phyloP scores from a whole-genome alignment of 1,284 basidiomycete species.

The Malassezia pachydermatis region DNA sequence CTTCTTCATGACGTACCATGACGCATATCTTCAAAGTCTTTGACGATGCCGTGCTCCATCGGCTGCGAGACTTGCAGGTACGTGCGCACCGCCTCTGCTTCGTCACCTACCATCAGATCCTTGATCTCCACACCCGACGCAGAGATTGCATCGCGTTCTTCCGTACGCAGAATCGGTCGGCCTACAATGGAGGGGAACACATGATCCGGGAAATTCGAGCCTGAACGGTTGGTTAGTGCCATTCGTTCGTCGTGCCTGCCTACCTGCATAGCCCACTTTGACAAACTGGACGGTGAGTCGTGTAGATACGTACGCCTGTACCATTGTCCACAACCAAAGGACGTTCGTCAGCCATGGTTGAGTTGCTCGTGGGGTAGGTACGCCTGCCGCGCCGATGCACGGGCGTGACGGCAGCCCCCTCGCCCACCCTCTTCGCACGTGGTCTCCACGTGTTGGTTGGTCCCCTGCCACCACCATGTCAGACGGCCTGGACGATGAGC shows the following conservation, averaged over 20 bases:
- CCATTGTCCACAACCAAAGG: constrained; percentile 95
- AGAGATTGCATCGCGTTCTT: constrained; percentile 70
- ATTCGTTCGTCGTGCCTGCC: neutral
- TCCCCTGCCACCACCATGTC: neutral
- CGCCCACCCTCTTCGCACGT: constrained; percentile 6
- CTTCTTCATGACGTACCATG: constrained; percentile 49
- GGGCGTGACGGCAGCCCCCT: neutral
- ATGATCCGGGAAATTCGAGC: constrained; percentile 79
- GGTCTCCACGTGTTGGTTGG: constrained; percentile 9
- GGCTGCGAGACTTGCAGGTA: constrained; percentile 94
- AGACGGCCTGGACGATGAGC: constrained; percentile 58
- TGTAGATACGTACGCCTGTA: constrained; percentile 62
- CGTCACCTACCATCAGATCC: constrained; percentile 95
- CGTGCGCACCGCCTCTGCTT: constrained; percentile 83
- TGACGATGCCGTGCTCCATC: constrained; percentile 97
- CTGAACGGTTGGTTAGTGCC: neutral
- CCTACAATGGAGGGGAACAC: constrained; percentile 96
- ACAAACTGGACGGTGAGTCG: constrained; percentile 52
- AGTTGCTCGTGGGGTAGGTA: neutral
- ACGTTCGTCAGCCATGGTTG: constrained; percentile 47
- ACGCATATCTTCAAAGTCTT: constrained; percentile 98
- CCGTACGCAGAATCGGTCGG: constrained; percentile 88
- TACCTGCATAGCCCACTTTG: constrained; percentile 90
- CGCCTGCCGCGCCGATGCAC: constrained; percentile 2
- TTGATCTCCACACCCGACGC: constrained; percentile 51